phyloP scores from a whole-genome alignment of 106 monocot genomes.

The Posidonia australis region DNA sequence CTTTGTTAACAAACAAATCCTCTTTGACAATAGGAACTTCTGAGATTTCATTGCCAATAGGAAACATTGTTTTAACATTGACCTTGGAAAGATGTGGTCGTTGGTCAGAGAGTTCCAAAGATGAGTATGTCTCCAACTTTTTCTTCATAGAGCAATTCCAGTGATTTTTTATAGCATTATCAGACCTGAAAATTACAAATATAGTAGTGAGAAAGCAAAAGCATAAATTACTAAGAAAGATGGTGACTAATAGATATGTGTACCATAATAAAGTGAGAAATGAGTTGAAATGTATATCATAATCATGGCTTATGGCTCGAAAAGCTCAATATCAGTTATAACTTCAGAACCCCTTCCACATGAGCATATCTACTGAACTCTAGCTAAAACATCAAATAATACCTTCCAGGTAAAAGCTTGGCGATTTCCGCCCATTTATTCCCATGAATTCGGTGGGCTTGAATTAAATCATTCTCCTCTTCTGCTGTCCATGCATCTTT shows the following conservation, averaged over 20 bases:
- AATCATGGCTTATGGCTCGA: too few species aligned
- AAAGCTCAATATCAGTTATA: neutral
- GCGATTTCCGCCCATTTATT: constrained; percentile 27
- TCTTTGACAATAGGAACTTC: neutral
- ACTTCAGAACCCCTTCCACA: neutral
- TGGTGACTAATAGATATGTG: too few species aligned
- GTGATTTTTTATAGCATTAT: constrained; percentile 34
- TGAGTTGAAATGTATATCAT: too few species aligned
- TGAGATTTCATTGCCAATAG: neutral
- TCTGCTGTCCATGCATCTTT: constrained; percentile 18
- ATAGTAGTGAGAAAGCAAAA: neutral
- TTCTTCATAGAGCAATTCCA: constrained; percentile 35
- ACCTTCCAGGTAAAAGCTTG: constrained; percentile 22
- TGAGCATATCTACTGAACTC: neutral
- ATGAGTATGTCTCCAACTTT: constrained; percentile 7
- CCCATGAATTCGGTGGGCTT: constrained; percentile 15
- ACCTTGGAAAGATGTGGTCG: neutral
- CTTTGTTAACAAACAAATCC: neutral
- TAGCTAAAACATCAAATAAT: neutral
- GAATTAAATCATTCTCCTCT: constrained; percentile 12
- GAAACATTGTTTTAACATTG: neutral
- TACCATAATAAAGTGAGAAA: neutral
- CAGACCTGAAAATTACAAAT: constrained; percentile 17
- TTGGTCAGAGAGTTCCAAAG: constrained; percentile 3
- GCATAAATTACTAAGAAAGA: neutral